Conservation (phyloP, 2,329 filamentous ascomycete genomes). For the Aureobasidium melanogenum region DNA sequence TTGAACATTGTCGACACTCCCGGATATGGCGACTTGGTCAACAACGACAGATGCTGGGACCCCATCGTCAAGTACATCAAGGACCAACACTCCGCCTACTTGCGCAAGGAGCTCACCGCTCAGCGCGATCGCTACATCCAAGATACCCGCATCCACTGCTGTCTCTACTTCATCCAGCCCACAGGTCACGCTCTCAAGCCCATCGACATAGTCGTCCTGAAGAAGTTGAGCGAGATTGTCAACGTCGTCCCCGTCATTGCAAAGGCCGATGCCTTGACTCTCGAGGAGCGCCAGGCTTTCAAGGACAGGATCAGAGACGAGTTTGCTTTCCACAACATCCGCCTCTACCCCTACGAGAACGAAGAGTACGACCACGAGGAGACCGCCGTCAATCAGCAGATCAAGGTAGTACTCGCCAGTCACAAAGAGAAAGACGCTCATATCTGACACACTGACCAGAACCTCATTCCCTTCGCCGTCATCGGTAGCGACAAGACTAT, state of each 20-base stretch:
- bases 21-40: conserved; percentile 96
- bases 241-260: conserved; percentile 98
- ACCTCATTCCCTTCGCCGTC: conserved; percentile 92
- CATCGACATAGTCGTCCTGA: conserved; percentile 97
- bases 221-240: conserved; percentile 98
- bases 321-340: conserved; percentile 98
- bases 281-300: conserved; percentile 92
- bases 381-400: conserved; percentile 82
- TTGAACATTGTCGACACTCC: conserved; percentile 99
- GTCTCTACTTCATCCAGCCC: conserved; percentile 98
- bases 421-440: no score
- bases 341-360: conserved; percentile 99
- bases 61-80: conserved; percentile 99
- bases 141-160: conserved; percentile 98
- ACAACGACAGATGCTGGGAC: conserved; percentile 99
- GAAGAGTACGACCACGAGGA: conserved; percentile 98
- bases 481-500: conserved; percentile 98
- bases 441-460: conserved; percentile 31
- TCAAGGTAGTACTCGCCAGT: conserved; percentile 47
- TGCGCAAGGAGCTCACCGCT: conserved; percentile 97
- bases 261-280: conserved; percentile 91
- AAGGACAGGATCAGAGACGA: conserved; percentile 99
- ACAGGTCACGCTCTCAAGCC: conserved; percentile 98
- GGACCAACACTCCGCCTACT: conserved; percentile 98
- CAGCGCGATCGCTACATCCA: conserved; percentile 99